Conservation (phyloP, 2,329 filamentous ascomycete species). For the Fusarium proliferatum region DNA sequence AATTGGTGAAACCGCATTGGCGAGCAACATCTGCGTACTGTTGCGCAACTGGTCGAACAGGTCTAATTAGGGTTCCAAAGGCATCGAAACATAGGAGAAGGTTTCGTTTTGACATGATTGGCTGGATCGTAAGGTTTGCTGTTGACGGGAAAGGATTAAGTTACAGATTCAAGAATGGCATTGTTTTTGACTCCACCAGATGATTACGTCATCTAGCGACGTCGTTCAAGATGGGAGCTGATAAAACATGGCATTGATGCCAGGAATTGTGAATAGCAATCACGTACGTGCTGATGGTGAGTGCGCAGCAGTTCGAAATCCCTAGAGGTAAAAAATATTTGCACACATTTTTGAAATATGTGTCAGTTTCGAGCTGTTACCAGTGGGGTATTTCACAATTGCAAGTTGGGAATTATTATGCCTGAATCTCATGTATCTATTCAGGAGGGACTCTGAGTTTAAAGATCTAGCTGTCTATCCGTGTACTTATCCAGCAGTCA, state of each 20-base stretch:
- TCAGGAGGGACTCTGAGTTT: not conserved
- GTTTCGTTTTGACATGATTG: constrained; percentile 47
- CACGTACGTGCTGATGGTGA: fast-evolving
- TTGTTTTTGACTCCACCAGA: not conserved
- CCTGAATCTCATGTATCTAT: not conserved
- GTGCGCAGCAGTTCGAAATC: fast-evolving
- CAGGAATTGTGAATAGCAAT: fast-evolving
- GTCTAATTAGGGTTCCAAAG: constrained; percentile 30
- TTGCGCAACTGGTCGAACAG: constrained; percentile 16
- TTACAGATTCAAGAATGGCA: not conserved
- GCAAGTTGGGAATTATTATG: not conserved
- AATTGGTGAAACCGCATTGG: constrained; percentile 29
- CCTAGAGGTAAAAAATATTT: fast-evolving
- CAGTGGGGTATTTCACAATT: not conserved
- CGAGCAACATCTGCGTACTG: constrained; percentile 37
- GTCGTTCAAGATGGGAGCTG: not conserved
- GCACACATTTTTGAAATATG: fast-evolving
- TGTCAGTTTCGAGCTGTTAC: not conserved
- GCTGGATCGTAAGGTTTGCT: too few relatives aligned
- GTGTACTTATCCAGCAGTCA: not conserved
- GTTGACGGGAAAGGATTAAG: not conserved
- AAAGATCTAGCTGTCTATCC: not conserved
- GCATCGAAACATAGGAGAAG: constrained; percentile 37
- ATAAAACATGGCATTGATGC: not conserved
- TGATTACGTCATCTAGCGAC: constrained; percentile 18